A percentile compares a stretch with the other conserved stretches of the same genome.
Conservation (phyloP, 306 rosid genomes). For the Cicer pinnatifidum region DNA sequence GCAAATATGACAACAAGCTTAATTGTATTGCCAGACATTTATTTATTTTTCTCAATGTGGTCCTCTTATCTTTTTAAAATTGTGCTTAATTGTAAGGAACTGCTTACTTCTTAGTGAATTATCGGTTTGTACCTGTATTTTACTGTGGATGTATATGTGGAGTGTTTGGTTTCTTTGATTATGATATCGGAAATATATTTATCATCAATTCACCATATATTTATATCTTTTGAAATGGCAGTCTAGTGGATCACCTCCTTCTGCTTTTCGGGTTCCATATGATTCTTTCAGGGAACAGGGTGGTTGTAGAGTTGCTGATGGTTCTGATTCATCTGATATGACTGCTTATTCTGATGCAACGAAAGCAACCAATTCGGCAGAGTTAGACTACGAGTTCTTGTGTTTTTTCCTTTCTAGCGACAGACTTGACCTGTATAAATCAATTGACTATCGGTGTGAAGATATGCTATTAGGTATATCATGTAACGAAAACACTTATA, state of each 20-base stretch:
- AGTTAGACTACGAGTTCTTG: slow-evolving; percentile 74
- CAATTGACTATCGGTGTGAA: slow-evolving; percentile 84
- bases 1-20: slow-evolving; percentile 27
- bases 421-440: slow-evolving; percentile 74
- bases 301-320: slow-evolving; percentile 50
- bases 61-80: slow-evolving; percentile 32
- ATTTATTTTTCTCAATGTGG: slow-evolving; percentile 15
- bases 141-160: slow-evolving; percentile 4
- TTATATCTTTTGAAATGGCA: slow-evolving; percentile 62
- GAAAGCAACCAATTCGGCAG: slow-evolving; percentile 55
- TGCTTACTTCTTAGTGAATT: slow-evolving; percentile 22
- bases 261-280: slow-evolving; percentile 85
- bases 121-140: slow-evolving; percentile 21
- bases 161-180: slow-evolving; percentile 33
- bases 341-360: slow-evolving; percentile 41
- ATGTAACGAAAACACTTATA: slow-evolving; percentile 15
- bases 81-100: slow-evolving; percentile 24
- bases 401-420: slow-evolving; percentile 87
- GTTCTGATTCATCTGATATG: slow-evolving; percentile 48
- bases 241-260: slow-evolving; percentile 98
- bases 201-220: slow-evolving; percentile 42
- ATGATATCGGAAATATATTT: slow-evolving; percentile 31
- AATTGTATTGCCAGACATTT: slow-evolving; percentile 12
- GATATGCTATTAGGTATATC: slow-evolving; percentile 84
- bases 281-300: slow-evolving; percentile 73